These are phyloP conservation scores for Trichaptum fuscoviolaceum DNA, from an alignment of 768 basidiomycete genomes.

Conservation along the genomic window DNA sequence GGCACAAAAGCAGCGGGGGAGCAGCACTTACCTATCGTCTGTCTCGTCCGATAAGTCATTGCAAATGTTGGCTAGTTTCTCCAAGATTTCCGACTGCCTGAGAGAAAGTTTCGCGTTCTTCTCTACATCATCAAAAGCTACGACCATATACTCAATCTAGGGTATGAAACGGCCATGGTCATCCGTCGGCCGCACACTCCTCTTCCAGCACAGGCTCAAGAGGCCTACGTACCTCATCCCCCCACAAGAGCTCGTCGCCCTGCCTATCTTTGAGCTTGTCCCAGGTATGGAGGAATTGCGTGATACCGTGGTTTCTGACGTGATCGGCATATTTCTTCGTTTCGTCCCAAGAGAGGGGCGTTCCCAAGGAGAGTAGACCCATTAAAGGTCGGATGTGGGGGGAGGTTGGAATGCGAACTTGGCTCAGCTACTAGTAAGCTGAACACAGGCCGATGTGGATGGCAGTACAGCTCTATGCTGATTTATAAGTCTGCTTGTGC, in stretches of 20 bases:
- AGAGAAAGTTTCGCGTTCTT: slow-evolving; percentile 87
- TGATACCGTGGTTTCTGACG: slow-evolving; percentile 87
- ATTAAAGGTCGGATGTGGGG: slow-evolving; percentile 35
- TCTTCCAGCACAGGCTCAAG: neutral
- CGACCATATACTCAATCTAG: slow-evolving; percentile 95
- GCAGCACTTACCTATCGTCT: slow-evolving; percentile 49
- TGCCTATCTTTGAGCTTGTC: slow-evolving; percentile 84
- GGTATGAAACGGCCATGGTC: slow-evolving; percentile 10
- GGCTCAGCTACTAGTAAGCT: neutral
- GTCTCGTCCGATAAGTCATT: slow-evolving; percentile 57
- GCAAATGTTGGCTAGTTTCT: slow-evolving; percentile 65
- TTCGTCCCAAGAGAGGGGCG: slow-evolving; percentile 88
- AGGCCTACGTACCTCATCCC: slow-evolving; percentile 75
- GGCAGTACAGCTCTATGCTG: neutral
- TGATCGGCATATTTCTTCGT: slow-evolving; percentile 84
- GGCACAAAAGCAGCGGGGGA: neutral
- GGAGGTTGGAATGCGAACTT: neutral
- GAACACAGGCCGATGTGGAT: neutral
- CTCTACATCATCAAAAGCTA: slow-evolving; percentile 70
- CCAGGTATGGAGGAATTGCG: slow-evolving; percentile 93
- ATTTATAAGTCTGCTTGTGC: neutral
- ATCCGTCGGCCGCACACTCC: slow-evolving; percentile 12
- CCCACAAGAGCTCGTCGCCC: slow-evolving; percentile 94
- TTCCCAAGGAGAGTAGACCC: slow-evolving; percentile 92
- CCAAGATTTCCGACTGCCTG: slow-evolving; percentile 92